These are phyloP conservation scores for Aureobasidium sp. DNA, from an alignment of 2,329 filamentous ascomycete genomes.

Conservation along the genomic window DNA sequence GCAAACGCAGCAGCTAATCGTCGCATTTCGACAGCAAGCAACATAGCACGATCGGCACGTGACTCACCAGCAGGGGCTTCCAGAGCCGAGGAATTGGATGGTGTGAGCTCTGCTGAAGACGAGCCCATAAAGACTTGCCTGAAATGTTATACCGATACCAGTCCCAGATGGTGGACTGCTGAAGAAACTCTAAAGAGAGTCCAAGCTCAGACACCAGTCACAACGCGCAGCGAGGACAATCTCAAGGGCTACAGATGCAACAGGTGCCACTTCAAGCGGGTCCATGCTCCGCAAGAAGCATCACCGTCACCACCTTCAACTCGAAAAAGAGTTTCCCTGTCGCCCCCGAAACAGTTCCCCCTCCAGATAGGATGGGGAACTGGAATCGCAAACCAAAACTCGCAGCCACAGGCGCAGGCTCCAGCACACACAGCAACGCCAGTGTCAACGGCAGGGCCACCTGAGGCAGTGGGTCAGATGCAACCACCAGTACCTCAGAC, in stretches of 20 bases:
- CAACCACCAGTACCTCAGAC: slow-evolving; percentile 17
- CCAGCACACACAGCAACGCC: background rate
- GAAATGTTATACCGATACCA: slow-evolving; percentile 55
- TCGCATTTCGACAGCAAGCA: slow-evolving; percentile 34
- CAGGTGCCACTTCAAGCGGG: slow-evolving; percentile 43
- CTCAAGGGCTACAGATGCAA: slow-evolving; percentile 37
- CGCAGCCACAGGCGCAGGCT: background rate
- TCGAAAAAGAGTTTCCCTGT: slow-evolving; percentile 19
- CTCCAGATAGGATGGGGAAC: slow-evolving; percentile 19
- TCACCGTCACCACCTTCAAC: slow-evolving; percentile 6
- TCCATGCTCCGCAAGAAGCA: slow-evolving; percentile 32
- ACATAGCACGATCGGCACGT: slow-evolving; percentile 27
- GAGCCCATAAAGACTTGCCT: slow-evolving; percentile 33
- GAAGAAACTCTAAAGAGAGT: slow-evolving; percentile 5
- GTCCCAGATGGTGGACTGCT: slow-evolving; percentile 51
- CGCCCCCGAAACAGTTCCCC: slow-evolving; percentile 24
- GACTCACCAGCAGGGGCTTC: slow-evolving; percentile 27
- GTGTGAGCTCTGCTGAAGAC: slow-evolving; percentile 27
- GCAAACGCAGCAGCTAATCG: slow-evolving; percentile 28
- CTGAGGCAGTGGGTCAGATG: slow-evolving; percentile 15
- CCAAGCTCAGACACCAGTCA: background rate
- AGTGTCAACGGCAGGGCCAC: slow-evolving; percentile 18
- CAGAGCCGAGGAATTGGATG: slow-evolving; percentile 25
- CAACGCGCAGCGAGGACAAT: slow-evolving; percentile 4
- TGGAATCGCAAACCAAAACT: slow-evolving; percentile 4